Base-by-base conservation (phyloP, 208 protist species). In the Trypanosoma rangeli region DNA sequence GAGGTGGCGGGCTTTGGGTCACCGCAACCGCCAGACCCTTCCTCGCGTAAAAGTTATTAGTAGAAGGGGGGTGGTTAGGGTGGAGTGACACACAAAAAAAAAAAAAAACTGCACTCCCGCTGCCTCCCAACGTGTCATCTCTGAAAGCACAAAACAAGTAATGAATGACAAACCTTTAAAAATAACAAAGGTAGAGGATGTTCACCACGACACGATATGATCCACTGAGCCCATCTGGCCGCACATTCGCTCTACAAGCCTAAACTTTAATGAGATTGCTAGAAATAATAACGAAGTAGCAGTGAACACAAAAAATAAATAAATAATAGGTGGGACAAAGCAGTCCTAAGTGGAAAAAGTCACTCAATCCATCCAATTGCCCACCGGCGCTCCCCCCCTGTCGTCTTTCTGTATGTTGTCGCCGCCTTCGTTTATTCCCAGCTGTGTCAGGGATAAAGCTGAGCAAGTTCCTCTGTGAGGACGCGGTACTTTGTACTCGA, bases 391-490 rank as follows among this genome's bases (percentile, higher is more conserved):
- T 55, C 8, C n/a, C n/a, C 8, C 50, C 48, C 24, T n/a, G 35
- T 60, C 56, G 26, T 42, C 29, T 52, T 31, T 53, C 33, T 50
- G 31, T 42, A 59, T 64, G 66, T 70, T 1, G 44, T 52, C 5
- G 33, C 49, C n/a, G 56, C 22, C 29, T 20, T 49, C 7, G 12
- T 33, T 56, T 5, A 24, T 33, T n/a, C 20, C 29, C 26, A 26
- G 44, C 62, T 1, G 46, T 52, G 16, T 74, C 56, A 73, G 44
- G 64, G 61, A 69, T 82, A 72, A 12, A 78, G 28, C 4, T 75
- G 15, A 9, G 31, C 50, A 24, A 82, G 59, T 24, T 82, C 68
- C 39, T 82, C 66, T n/a, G 56, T 56, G 18, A 80, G 44, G 3
- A 13, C 22, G 12, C 37, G 49, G 22, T 61, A 26, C 20, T 61